phyloP scores from a whole-genome alignment of 225 moss, liverwort and hornwort species.

The Rhytidiadelphus loreus region DNA sequence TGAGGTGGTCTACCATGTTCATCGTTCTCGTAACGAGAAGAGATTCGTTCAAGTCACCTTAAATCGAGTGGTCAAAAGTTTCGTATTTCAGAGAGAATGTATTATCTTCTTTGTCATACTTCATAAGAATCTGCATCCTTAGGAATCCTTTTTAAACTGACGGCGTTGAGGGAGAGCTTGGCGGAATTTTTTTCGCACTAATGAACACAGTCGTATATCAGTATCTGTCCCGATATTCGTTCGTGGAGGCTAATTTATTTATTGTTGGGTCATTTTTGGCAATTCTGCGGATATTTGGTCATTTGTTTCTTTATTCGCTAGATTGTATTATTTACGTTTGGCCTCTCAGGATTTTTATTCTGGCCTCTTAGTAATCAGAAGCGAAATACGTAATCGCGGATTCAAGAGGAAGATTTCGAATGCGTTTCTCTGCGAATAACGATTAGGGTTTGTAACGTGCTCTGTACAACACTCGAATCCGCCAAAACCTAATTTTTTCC shows the following conservation, averaged over 20 bases:
- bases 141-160: not conserved
- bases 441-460: slow-evolving; percentile 20
- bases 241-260: not conserved
- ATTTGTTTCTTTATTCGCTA: not conserved
- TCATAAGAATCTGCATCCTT: not conserved
- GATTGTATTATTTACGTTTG: not conserved
- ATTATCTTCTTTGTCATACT: not conserved
- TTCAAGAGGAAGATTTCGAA: not conserved
- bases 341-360: not conserved
- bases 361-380: not conserved
- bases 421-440: not conserved
- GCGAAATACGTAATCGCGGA: not conserved
- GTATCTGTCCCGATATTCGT: not conserved
- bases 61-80: not conserved
- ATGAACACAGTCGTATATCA: not conserved
- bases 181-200: not conserved
- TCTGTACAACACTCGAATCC: not conserved
- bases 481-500: not conserved
- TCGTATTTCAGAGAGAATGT: not conserved
- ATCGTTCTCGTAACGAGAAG: not conserved
- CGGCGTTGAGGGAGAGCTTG: not conserved
- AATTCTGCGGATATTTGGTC: not conserved
- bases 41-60: not conserved
- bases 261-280: not conserved
- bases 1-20: not conserved